Base-by-base conservation (phyloP, 164 flowering plant genomes). In the Chimonanthus praecox region DNA sequence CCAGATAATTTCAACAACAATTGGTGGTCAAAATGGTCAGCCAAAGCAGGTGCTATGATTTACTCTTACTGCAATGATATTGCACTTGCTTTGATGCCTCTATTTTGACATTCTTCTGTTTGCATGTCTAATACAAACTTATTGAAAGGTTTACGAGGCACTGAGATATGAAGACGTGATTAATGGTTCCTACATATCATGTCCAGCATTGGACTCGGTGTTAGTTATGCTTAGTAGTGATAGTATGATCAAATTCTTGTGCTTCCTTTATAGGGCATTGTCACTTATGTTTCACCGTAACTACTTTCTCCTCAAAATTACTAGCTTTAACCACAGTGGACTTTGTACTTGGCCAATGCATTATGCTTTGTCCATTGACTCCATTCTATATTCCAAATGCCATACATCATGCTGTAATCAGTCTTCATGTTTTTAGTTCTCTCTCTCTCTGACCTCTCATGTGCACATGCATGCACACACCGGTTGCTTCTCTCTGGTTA, bases 21-120 rank as follows among this genome's bases (percentile, higher is more conserved):
- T 88, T n/a, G 92, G 90, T 72, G 97, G 96, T 78, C 84, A 79
- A 75, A 84, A 90, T 83, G 98, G 94, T 69, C 88, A 88, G 71
- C 91, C 87, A 45, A 90, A 89, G 61, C 92, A 90, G 98, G 98
- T 94, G 4, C 60, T 10, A 4, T 10, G 60, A 54, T 54, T 54
- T 54, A 33, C 33, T 54, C 60, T n/a, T 11, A 54, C 60, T 54
- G 11, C 5, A 15, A 33, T 33, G 33, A 33, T 33, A 33, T 54
- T 11, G 60, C 1, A n/a, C 11, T 54, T 54, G 11, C 11, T 54
- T 5, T 0, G 60, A 8, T 54, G 60, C n/a, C 5, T 54, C 5
- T 2, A 2, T 54, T 54, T 54, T n/a, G 33, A 33, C 60, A 54
- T 54, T 13, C 4, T 4, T 54, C 4, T 54, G 60, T 54, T 13